Percentiles rank a stretch among this genome's conserved stretches.
phyloP scores from a whole-genome alignment of 371 early-diverging fungal species.

The Rhizopus arrhizus region DNA sequence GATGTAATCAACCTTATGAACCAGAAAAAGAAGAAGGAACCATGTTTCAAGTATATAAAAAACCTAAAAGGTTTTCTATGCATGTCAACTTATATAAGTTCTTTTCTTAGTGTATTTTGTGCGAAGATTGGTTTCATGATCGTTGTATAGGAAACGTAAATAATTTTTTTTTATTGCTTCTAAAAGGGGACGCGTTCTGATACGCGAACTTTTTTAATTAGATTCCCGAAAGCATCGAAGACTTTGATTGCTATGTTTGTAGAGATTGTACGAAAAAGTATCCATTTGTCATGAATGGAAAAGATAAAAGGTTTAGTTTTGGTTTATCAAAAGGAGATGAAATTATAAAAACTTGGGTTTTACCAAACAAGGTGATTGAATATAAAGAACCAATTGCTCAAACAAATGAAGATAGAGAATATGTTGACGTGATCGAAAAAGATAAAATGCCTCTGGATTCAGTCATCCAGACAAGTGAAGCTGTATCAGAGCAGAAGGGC shows the following conservation, averaged over 20 bases:
- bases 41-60: slow-evolving; percentile 68
- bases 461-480: background rate
- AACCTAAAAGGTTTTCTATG: background rate
- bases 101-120: slow-evolving; percentile 67
- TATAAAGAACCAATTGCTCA: background rate
- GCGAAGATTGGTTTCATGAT: slow-evolving; percentile 90
- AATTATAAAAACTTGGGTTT: slow-evolving; percentile 32
- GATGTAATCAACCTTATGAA: slow-evolving; percentile 76
- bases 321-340: slow-evolving; percentile 37
- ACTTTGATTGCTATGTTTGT: slow-evolving; percentile 83
- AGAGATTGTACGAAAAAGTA: slow-evolving; percentile 68
- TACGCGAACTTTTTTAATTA: slow-evolving; percentile 22
- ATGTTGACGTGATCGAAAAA: background rate
- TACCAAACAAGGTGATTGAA: slow-evolving; percentile 5
- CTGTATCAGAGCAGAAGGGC: too few relatives aligned
- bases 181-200: background rate
- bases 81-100: background rate
- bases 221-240: slow-evolving; percentile 64
- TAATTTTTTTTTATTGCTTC: background rate
- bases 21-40: slow-evolving; percentile 69
- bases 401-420: background rate
- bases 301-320: slow-evolving; percentile 53
- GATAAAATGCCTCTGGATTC: background rate
- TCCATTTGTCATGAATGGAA: slow-evolving; percentile 58
- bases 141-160: slow-evolving; percentile 74